Conservation (phyloP, 768 basidiomycete genomes). For the Fistulinella prunicolor region DNA sequence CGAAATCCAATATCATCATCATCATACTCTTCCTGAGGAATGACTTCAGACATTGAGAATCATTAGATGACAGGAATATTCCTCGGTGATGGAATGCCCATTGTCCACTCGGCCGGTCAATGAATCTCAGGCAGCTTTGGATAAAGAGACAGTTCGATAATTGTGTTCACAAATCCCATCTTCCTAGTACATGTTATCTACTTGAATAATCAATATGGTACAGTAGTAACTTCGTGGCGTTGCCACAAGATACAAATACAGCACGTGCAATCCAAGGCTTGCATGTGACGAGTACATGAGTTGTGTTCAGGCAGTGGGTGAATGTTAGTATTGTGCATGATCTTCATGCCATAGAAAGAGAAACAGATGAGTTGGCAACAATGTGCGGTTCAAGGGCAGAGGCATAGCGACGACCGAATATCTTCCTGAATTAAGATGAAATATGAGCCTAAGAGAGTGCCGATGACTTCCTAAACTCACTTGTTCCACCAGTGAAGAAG, state of each 20-base stretch:
- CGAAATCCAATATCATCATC: no score
- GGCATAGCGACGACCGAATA: neutral
- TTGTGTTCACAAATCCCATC: no score
- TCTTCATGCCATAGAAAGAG: neutral
- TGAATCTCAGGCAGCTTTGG: no score
- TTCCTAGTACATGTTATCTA: no score
- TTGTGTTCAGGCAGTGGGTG: neutral
- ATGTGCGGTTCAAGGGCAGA: neutral
- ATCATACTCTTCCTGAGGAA: no score
- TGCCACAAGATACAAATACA: neutral
- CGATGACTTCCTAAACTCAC: constrained; percentile 1
- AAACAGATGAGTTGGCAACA: neutral
- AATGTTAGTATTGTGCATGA: neutral
- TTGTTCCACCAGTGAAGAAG: constrained; percentile 15
- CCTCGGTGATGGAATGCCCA: no score
- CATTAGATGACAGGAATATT: no score
- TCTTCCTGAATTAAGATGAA: neutral
- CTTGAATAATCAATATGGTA: no score
- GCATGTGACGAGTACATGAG: neutral
- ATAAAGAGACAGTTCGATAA: no score
- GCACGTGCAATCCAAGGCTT: neutral
- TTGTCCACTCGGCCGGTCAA: no score
- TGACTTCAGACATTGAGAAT: no score
- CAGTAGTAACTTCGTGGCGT: no score
- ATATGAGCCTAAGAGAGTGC: neutral